Base-by-base conservation (phyloP, 345 rosid genomes). In the Tarenaya hassleriana region DNA sequence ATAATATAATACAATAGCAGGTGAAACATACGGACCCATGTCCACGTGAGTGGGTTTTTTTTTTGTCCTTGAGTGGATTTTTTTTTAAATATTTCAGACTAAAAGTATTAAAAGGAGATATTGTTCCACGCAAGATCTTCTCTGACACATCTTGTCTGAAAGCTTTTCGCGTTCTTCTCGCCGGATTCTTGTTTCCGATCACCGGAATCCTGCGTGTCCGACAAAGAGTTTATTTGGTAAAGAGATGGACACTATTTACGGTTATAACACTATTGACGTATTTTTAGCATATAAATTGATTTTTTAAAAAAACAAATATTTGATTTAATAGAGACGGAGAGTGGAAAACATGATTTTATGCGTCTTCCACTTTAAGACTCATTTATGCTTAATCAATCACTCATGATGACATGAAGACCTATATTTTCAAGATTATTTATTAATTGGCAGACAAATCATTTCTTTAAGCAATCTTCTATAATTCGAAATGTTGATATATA, bases 1-100 rank as follows among this genome's bases (percentile, higher is more conserved):
- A 18, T 7, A 10, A 18, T 5, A 24, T 39, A 18, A 43, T n/a
- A 34, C 34, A 6, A 37, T 59, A 39, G 27, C 50, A 48, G 62
- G 68, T 63, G 61, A 41, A 63, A 63, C 68, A 63, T 55, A 55
- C 33, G 56, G 68, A 63, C 68, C 68, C 55, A 62, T 52, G 60
- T 41, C 39, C 62, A 63, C 62, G 57, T 63, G 62, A 63, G 35
- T 46, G 48, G 37, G 41, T 49, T 41, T 32, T 55, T 47, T 39
- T 10, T 54, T 8, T 55, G 42, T 31, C 47, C 33, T 12, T 0
- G 47, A 47, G 44, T 63, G 55, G 48, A 54, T 47, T 40, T 24
- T 21, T 61, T 6, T 34, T 20, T 52, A 3, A 39, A 61, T 52
- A 17, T 56, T 54, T 53, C 48, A 47, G 44, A 34, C 45, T 53